Evolutionary conservation across 192 early-diverging fungal genomes (phyloP), one percentile per base, ranked within the genome.

Genomic region (Podila verticillata): DNA sequence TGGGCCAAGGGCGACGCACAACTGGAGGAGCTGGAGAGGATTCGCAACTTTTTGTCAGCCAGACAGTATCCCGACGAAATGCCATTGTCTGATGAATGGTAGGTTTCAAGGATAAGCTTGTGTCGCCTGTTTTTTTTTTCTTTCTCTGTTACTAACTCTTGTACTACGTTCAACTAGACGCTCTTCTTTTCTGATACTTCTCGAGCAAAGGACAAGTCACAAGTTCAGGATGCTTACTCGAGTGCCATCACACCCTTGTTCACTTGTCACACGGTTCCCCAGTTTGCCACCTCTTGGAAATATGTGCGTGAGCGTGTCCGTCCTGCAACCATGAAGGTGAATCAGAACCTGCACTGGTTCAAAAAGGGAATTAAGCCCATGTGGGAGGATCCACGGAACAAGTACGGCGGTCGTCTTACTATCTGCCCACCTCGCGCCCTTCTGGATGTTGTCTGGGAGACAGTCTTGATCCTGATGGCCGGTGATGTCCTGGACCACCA

Each of bases 311-410:
- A 85, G 60, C 61, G 61, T 13, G 72, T 75, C 4, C 67, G 74
- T 4, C 84, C 84, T 13, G 75, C 82, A 0, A 73, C 75, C n/a
- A 77, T 86, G 74, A 57, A 72, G 24, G 36, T 85, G 20, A 93
- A 95, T 77, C 93, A 93, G 66, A 92, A 92, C 47, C 57, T 94
- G 31, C 84, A 86, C 39, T 88, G 83, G 67, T 95, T 95, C 82
- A 85, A 89, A 61, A 81, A 89, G 39, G 92, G 91, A 1, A 85
- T 95, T 49, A 84, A 92, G 66, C 94, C 94, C 4, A 89, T 89
- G 88, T 94, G 94, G 92, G 94, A 95, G 86, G 94, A 95, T 66
- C 88, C 89, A 5, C 73, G 67, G n/a, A 95, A 95, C 85, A 74
- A 81, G 57, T 83, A 89, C 20, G 94, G 94, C 60, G 94, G 94